Conservation (phyloP, 345 rosid species). For the Lepidium didymum region DNA sequence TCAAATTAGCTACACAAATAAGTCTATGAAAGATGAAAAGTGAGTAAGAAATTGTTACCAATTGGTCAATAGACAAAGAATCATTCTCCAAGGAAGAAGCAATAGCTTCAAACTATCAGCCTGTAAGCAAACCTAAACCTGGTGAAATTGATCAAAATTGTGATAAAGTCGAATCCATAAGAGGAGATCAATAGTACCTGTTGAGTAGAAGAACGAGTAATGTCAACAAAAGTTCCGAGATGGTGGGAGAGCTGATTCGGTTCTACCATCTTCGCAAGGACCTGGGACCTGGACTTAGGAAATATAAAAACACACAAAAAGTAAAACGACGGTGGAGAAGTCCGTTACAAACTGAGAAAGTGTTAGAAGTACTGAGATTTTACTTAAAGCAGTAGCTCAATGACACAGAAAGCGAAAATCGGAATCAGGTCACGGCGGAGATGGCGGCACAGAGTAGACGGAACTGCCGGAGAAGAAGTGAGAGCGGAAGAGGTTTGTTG, state of each 20-base stretch:
- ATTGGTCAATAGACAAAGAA: constrained; percentile 35
- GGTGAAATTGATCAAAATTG: not conserved
- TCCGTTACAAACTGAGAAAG: not conserved
- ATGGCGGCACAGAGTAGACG: not conserved
- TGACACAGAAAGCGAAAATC: not conserved
- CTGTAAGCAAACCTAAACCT: constrained; percentile 22
- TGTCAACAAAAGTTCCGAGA: constrained; percentile 60
- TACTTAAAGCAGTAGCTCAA: not conserved
- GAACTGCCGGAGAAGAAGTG: not conserved
- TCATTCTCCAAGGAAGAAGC: constrained; percentile 55
- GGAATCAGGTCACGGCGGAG: not conserved
- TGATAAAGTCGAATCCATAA: not conserved
- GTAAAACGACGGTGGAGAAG: too few relatives aligned
- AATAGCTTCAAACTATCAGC: constrained; percentile 55
- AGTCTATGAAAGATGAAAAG: not conserved
- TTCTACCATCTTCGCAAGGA: constrained; percentile 39
- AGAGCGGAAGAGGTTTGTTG: not conserved
- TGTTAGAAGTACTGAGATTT: not conserved
- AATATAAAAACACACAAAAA: too few relatives aligned
- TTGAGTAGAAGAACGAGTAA: constrained; percentile 43
- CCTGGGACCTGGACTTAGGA: not conserved
- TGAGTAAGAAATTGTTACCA: constrained; percentile 37
- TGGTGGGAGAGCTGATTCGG: constrained; percentile 41
- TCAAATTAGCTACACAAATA: not conserved
- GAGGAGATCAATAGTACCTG: constrained; percentile 37